Percentiles rank a stretch among this genome's conserved stretches.
Evolutionary conservation across 2,329 filamentous ascomycete genomes (phyloP).

Genomic region (Penicillium brevicompactum): DNA sequence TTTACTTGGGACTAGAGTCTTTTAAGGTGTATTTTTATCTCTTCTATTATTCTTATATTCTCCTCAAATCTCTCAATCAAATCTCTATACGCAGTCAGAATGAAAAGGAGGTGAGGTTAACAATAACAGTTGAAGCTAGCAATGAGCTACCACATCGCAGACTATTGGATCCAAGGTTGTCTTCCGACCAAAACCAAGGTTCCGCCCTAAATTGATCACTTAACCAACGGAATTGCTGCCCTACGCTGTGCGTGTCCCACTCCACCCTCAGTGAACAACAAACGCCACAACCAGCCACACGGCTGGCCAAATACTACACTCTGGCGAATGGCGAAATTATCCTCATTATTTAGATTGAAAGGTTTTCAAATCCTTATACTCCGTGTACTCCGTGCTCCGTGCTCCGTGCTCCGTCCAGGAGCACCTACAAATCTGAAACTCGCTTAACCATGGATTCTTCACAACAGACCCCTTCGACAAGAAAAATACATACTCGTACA

Average conservation of each 20-base stretch:
- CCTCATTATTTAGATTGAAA: neutral
- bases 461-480: neutral
- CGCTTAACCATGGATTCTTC: neutral
- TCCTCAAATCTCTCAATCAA: no score
- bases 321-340: neutral
- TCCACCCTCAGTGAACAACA: neutral
- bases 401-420: no score
- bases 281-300: constrained; percentile 10
- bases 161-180: constrained; percentile 1
- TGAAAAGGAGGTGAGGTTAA: neutral
- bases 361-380: neutral
- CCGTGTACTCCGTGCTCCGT: no score
- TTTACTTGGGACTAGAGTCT: neutral
- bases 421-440: neutral
- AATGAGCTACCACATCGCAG: neutral
- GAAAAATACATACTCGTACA: neutral
- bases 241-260: neutral
- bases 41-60: neutral
- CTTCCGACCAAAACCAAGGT: neutral
- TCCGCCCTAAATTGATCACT: neutral
- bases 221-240: neutral
- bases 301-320: neutral
- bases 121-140: neutral
- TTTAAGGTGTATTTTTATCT: neutral
- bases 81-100: no score